Evolutionary conservation across 345 rosid species (phyloP).

Genomic region (Bruguiera parviflora): DNA sequence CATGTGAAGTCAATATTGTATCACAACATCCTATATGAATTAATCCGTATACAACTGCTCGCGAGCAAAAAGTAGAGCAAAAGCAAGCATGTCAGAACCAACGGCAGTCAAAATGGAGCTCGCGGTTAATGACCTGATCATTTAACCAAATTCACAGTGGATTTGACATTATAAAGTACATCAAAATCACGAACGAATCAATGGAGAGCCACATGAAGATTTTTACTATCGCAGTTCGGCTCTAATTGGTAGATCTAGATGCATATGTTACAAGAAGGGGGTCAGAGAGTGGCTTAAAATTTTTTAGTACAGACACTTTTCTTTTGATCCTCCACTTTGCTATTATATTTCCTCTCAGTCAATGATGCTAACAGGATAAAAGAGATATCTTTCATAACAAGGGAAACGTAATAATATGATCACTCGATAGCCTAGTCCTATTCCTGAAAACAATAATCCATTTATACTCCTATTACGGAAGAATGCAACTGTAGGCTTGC

Average conservation of each 20-base stretch:
- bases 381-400: too few species aligned
- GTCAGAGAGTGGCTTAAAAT: slow-evolving; percentile 18
- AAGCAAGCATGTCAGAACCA: too few species aligned
- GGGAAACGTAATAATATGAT: too few species aligned
- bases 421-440: too few species aligned
- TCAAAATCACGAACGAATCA: slow-evolving; percentile 6
- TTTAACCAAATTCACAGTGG: not conserved
- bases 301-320: slow-evolving; percentile 1
- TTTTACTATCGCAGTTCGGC: slow-evolving; percentile 12
- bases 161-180: not conserved
- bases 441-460: too few species aligned
- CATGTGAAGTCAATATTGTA: too few species aligned
- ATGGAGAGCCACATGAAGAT: slow-evolving; percentile 8
- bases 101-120: too few species aligned
- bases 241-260: slow-evolving; percentile 19
- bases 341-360: not conserved
- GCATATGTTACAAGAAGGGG: slow-evolving; percentile 14
- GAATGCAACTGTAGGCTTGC: too few species aligned
- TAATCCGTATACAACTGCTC: not conserved
- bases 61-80: not conserved
- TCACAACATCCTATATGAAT: too few species aligned
- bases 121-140: too few species aligned
- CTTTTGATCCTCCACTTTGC: slow-evolving; percentile 10
- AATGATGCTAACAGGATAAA: too few species aligned
- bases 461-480: too few species aligned